Base-by-base conservation (phyloP, 2,329 filamentous ascomycete species). In the Pseudocercospora eumusae region DNA sequence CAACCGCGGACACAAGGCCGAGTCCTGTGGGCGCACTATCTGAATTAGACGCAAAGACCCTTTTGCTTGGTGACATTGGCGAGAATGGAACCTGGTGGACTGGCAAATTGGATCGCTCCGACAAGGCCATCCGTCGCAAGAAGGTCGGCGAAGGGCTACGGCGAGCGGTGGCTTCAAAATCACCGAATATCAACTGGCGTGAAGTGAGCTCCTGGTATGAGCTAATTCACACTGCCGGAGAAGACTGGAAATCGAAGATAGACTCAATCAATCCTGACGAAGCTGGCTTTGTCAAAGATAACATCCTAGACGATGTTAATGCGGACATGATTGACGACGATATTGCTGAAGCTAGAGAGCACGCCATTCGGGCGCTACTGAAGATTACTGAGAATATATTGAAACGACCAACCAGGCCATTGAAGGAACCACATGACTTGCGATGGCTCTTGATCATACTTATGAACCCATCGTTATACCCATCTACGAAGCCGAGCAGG, bases 11-110 rank as follows among this genome's bases (percentile, higher is more conserved):
- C 10, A 54, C 55, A 18, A 56, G 58, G 5, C 65, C 71, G 64
- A 65, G 74, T 76, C 59, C 78, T 77, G 62, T 74, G 76, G 47
- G 77, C 78, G 25, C 75, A 11, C 63, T 86, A 3, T 82, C 83
- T 36, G 87, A 90, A 55, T 76, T 92, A 20, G 91, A 95, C 72
- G 85, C 88, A 0, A 95, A 92, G 71, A 83, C 89, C 4, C 78
- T 93, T 20, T 79, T 92, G 6, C 75, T 93, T 1, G 90, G 90
- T 2, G 86, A 93, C 69, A 82, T 93, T 67, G 89, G 88, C 0
- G 91, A 95, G 72, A 95, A 95, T 71, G 90, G 89, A 2, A 85
- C 84, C 7, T 93, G 90, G 91, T 93, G 90, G 90, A 87, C 88
- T 52, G 89, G 88, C 1, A 82, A 82, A 54, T 59, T 75, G 57